Evolutionary conservation across 2,329 filamentous ascomycete genomes (phyloP).

Genomic region (Botrytis elliptica): DNA sequence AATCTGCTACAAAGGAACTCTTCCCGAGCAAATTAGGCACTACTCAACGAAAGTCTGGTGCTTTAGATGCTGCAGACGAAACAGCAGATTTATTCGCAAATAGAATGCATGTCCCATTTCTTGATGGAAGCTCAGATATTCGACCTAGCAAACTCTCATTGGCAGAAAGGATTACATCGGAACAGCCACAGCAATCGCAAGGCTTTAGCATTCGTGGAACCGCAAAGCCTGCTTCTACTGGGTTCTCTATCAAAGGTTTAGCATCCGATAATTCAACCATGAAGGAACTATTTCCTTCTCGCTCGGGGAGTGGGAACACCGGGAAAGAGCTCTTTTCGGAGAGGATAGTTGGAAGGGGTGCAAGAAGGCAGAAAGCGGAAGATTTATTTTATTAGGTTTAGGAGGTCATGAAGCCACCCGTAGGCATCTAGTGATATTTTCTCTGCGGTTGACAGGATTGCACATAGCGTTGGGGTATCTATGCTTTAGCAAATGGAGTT

Average conservation of each 20-base stretch:
- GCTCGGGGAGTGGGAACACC: slow-evolving; percentile 54
- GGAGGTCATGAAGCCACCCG: not conserved
- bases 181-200: slow-evolving; percentile 40
- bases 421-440: not conserved
- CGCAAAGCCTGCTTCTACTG: slow-evolving; percentile 45
- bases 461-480: not conserved
- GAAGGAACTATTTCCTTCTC: slow-evolving; percentile 69
- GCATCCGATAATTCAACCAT: slow-evolving; percentile 53
- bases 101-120: slow-evolving; percentile 50
- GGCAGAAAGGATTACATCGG: slow-evolving; percentile 33
- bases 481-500: slow-evolving; percentile 15
- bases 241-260: slow-evolving; percentile 66
- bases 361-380: slow-evolving; percentile 65
- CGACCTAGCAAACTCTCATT: slow-evolving; percentile 27
- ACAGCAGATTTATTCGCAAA: slow-evolving; percentile 51
- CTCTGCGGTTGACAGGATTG: not conserved
- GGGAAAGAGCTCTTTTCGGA: slow-evolving; percentile 70
- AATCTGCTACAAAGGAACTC: slow-evolving; percentile 47
- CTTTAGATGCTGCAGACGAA: slow-evolving; percentile 54
- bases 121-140: slow-evolving; percentile 44
- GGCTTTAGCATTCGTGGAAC: slow-evolving; percentile 62
- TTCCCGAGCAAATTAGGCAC: slow-evolving; percentile 50
- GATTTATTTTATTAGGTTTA: slow-evolving; percentile 64
- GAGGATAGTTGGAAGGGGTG: slow-evolving; percentile 56
- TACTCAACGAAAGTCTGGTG: slow-evolving; percentile 49